phyloP scores from a whole-genome alignment of 345 rosid species.

The rapeseed (Brassica napus) region DNA sequence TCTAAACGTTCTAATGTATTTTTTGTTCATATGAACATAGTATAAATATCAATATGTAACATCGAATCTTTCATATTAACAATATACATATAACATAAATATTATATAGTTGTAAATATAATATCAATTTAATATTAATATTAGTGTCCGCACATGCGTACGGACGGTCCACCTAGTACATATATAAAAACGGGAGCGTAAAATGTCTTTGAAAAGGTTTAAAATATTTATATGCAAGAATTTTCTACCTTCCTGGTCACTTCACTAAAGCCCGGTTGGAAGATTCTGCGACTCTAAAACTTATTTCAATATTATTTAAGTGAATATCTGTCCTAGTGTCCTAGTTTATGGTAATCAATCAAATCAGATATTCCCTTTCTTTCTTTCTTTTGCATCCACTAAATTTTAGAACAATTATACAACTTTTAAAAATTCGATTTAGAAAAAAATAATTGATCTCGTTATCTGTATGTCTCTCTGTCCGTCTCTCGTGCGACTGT shows the following conservation, averaged over 20 bases:
- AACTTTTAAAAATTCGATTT: constrained; percentile 18
- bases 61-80: no score
- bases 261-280: constrained; percentile 35
- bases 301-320: constrained; percentile 25
- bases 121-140: no score
- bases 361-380: constrained; percentile 35
- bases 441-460: constrained; percentile 11
- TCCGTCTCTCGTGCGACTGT: constrained; percentile 15
- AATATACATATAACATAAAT: no score
- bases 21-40: no score
- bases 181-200: neutral
- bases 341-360: constrained; percentile 15
- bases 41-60: no score
- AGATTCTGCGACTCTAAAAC: constrained; percentile 35
- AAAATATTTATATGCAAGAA: constrained; percentile 22
- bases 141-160: no score
- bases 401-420: constrained; percentile 30
- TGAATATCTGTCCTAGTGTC: constrained; percentile 33
- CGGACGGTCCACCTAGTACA: no score
- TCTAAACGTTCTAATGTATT: no score
- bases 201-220: neutral
- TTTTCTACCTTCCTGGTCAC: constrained; percentile 40
- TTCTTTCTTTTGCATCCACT: constrained; percentile 38
- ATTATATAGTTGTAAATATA: no score
- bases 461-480: neutral